These are phyloP conservation scores for Suillus paluster DNA, from an alignment of 768 basidiomycete genomes.

Conservation along the genomic window DNA sequence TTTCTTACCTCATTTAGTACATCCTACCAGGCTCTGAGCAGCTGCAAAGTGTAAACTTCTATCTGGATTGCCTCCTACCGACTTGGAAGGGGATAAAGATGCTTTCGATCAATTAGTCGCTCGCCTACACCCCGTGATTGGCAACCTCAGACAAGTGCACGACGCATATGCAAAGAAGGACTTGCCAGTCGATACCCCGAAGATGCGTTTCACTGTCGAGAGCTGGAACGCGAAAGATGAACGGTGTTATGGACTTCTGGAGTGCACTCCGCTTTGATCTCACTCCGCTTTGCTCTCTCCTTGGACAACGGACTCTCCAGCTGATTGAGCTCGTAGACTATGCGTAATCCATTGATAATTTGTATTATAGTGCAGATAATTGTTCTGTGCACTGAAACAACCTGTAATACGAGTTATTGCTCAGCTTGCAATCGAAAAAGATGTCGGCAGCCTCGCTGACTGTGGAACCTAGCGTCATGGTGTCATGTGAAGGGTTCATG, in stretches of 20 bases:
- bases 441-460: too few species aligned
- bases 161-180: constrained; percentile 29
- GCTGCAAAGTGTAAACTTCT: background rate
- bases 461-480: too few species aligned
- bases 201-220: constrained; percentile 32
- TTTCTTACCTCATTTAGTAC: background rate
- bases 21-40: background rate
- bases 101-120: constrained; percentile 42
- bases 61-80: constrained; percentile 30
- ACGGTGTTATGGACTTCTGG: constrained; percentile 28
- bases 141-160: constrained; percentile 50
- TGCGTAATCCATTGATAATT: background rate
- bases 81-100: constrained; percentile 45
- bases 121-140: constrained; percentile 50
- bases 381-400: background rate
- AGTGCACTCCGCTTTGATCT: constrained; percentile 15
- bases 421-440: too few species aligned
- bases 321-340: background rate
- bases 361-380: background rate
- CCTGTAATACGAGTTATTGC: background rate
- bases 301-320: background rate
- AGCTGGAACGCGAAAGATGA: constrained; percentile 30
- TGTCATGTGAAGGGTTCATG: too few species aligned
- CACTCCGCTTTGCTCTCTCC: constrained; percentile 6
- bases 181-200: constrained; percentile 26